Evolutionary conservation across 805 yeast genomes (phyloP), one percentile per base, ranked within the genome.

Genomic region (Metschnikowia cubensis): DNA sequence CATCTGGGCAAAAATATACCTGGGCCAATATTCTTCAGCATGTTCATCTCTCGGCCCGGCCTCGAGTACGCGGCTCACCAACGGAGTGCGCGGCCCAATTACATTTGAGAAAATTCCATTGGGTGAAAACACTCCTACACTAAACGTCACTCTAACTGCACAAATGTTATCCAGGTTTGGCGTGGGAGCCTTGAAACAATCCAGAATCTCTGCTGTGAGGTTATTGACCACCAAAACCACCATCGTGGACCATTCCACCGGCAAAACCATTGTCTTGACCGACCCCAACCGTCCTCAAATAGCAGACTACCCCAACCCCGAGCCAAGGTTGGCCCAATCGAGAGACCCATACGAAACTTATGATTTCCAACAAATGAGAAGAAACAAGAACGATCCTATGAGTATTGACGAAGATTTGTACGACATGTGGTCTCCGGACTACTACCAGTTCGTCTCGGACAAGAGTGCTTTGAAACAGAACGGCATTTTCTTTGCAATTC

Each of bases 351-450:
- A 85, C 63, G 75, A 69, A 53, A 82, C 80, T 62, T 88, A 84
- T 68, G 94, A 87, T 65, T 92, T 87, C 65, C 87, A 74, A 59
- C 95, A 87, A 69, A 80, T 84, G 66, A 80, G 92, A 72, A 82
- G 95, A 70, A 87, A 88, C 73, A 74, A 80, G 56, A 79, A 81
- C 56, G 90, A 88, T 54, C 87, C 89, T 29, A 66, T 87, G 56
- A 83, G 83, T 64, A 81, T 83, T 49, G 81, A 83, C 59, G 86
- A 84, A 57, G 96, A 88, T 62, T 71, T 80, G 66, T 75, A 83
- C 62, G 91, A 88, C 66, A 77, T 87, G 76, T 88, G 96, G 96
- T 80, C 96, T 7, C 94, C 96, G 11, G 95, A 88, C 62, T 78
- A 83, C 62, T 81, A 75, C 65, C 82, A 83, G 58, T 66, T 73